Evolutionary conservation across 176 grass and related monocot genomes (phyloP), one percentile per base, ranked within the genome.

Genomic region (Cocos nucifera): DNA sequence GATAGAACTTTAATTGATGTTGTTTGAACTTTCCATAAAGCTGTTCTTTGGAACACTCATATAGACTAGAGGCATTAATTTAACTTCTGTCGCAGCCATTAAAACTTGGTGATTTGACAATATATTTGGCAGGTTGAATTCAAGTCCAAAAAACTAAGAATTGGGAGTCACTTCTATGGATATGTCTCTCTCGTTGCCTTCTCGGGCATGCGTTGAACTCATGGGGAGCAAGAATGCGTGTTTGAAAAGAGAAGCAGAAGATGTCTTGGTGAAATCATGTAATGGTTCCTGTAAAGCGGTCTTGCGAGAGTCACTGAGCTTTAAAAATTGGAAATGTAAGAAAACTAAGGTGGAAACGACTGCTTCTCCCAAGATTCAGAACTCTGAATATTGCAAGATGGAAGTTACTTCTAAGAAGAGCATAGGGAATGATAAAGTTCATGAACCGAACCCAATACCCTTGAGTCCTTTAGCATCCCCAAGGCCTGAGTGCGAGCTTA

Each of bases 141-240:
- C 10, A 12, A 44, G 35, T 12, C 6, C 35, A 14, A 12, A 14
- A 44, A 44, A 44, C 35, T 14, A 14, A 44, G 10, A 44, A 14
- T 44, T 14, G 9, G 10, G 10, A 10, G 35, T 44, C 35, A 14
- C 35, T 44, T 44, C 9, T 3, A 44, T 12, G 9, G 35, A 6
- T 44, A 44, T 44, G 10, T 44, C 35, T 44, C 10, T 44, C 35
- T 44, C 32, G 7, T 35, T 8, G 32, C 32, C 8, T 35, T 35
- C 32, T 35, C 8, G 35, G 35, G 35, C 9, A 44, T 14, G 9
- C 9, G 2, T 2, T 35, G 6, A 35, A 35, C 5, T 39, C 51
- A 35, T 55, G 6, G 21, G 65, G 30, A 22, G n/a, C 65, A 48
- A 68, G 9, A 68, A 55, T 39, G 54, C 16, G 54, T 18, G 27